Evolutionary conservation across 1,284 basidiomycete species (phyloP), one percentile per base, ranked within the genome.

Genomic region (Leccinum cinnamomeum): DNA sequence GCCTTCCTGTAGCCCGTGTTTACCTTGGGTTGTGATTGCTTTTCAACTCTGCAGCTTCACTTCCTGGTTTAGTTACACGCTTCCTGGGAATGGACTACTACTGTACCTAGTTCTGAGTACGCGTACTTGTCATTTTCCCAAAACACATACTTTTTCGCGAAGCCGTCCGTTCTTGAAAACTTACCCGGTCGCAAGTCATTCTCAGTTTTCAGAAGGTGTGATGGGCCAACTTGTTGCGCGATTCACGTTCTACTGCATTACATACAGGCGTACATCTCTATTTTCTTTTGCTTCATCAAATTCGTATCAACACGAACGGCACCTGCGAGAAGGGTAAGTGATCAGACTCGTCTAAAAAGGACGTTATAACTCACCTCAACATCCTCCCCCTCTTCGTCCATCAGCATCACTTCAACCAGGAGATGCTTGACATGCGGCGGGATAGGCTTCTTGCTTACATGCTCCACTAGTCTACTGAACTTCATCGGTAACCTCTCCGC

Each of bases 341-440:
- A 55, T 55, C 10, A 33, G 59, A 57, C 28, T 23, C 41, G 8
- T 54, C 11, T 35, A 23, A 20, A 7, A 35, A 28, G 16, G 6
- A 51, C 25, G 53, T 12, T 1, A n/a, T 25, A n/a, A 66, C 75
- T 62, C 70, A 89, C 90, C 80, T 94, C 91, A 16, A 94, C 90
- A 68, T 94, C 91, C 77, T 98, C 97, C 59, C 87, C 94, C 33
- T 92, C 86, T 72, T 92, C 91, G 72, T 98, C 95, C 64, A 87
- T 88, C 39, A 91, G 91, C 94, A 99, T 97, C 60, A 98, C 88
- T 79, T 99, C 97, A 16, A 97, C 91, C 59, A 97, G 83, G 58
- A 97, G 82, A 71, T 94, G 90, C 74, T 88, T 94, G 65, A 84
- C 82, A 73, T 92, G 88, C 14, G 90, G 82, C 14, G 89, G 89